phyloP scores from a whole-genome alignment of 1,284 basidiomycete species.

The Thecaphora thlaspeos region DNA sequence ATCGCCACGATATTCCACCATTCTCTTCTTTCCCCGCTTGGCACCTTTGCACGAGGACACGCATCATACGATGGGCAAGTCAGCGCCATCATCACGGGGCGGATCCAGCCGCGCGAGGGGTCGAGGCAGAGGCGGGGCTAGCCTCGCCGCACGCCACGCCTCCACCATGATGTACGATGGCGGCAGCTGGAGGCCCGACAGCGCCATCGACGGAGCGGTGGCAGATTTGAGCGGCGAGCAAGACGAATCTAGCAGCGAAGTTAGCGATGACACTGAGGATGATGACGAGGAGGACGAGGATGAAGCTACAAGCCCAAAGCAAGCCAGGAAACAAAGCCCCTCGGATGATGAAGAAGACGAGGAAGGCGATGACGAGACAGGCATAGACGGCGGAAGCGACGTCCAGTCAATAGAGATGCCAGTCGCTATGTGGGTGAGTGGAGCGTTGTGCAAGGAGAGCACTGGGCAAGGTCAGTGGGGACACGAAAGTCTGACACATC shows the following conservation, averaged over 20 bases:
- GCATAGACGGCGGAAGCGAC: slow-evolving; percentile 25
- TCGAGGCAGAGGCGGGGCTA: neutral
- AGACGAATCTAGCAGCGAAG: slow-evolving; percentile 13
- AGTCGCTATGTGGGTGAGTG: slow-evolving; percentile 46
- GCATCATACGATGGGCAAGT: too few species aligned
- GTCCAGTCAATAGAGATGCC: slow-evolving; percentile 34
- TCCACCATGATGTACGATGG: slow-evolving; percentile 16
- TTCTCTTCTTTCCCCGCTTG: too few species aligned
- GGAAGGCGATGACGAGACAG: slow-evolving; percentile 22
- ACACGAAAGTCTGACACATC: too few species aligned
- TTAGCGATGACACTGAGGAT: slow-evolving; percentile 6
- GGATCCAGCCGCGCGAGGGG: neutral
- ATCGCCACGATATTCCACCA: too few species aligned
- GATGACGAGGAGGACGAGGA: slow-evolving; percentile 18
- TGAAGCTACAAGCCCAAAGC: too few species aligned
- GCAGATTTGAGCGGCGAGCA: slow-evolving; percentile 5
- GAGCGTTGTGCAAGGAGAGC: too few species aligned
- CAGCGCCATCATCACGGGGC: neutral
- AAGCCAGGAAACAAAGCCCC: slow-evolving; percentile 3
- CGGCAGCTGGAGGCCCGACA: slow-evolving; percentile 36
- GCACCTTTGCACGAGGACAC: too few species aligned
- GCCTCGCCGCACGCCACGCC: slow-evolving; percentile 14
- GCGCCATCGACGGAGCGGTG: slow-evolving; percentile 28
- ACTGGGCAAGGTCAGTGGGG: too few species aligned
- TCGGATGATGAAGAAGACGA: neutral